A percentile compares a stretch with the other conserved stretches of the same genome.
Evolutionary conservation across 768 basidiomycete species (phyloP).

Genomic region (Mycena rosella): DNA sequence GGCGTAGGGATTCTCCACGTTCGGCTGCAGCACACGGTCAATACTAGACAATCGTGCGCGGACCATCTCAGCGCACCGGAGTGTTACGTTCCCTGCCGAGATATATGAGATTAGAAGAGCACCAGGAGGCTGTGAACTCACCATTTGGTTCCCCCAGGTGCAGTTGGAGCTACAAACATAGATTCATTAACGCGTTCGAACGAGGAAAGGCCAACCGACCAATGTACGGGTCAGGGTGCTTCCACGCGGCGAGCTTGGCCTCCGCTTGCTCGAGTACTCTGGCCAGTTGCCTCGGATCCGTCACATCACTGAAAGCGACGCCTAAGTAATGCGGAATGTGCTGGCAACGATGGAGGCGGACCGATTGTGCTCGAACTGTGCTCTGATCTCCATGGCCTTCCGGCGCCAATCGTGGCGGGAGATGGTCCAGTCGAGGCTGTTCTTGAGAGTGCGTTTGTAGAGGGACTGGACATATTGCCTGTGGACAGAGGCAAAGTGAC

Average conservation of each 20-base stretch:
- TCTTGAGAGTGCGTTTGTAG: slow-evolving; percentile 88
- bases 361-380: slow-evolving; percentile 95
- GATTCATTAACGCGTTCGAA: slow-evolving; percentile 12
- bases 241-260: slow-evolving; percentile 70
- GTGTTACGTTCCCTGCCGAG: slow-evolving; percentile 79
- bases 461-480: slow-evolving; percentile 91
- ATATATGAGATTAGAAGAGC: slow-evolving; percentile 19
- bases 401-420: slow-evolving; percentile 88
- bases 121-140: slow-evolving; percentile 53
- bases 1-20: slow-evolving; percentile 59
- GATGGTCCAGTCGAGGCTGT: slow-evolving; percentile 92
- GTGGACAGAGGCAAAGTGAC: slow-evolving; percentile 81
- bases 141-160: slow-evolving; percentile 98
- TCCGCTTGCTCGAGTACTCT: slow-evolving; percentile 86
- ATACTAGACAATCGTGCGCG: neutral
- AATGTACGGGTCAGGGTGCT: slow-evolving; percentile 95
- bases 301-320: slow-evolving; percentile 70
- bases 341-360: slow-evolving; percentile 50
- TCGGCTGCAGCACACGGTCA: slow-evolving; percentile 49
- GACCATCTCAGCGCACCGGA: slow-evolving; percentile 63
- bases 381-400: slow-evolving; percentile 88
- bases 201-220: slow-evolving; percentile 64
- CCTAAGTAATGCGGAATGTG: slow-evolving; percentile 14
- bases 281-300: slow-evolving; percentile 86
- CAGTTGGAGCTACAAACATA: slow-evolving; percentile 70